Evolutionary conservation across 257 asterid genomes (phyloP).

Genomic region (Agastache rugosa): DNA sequence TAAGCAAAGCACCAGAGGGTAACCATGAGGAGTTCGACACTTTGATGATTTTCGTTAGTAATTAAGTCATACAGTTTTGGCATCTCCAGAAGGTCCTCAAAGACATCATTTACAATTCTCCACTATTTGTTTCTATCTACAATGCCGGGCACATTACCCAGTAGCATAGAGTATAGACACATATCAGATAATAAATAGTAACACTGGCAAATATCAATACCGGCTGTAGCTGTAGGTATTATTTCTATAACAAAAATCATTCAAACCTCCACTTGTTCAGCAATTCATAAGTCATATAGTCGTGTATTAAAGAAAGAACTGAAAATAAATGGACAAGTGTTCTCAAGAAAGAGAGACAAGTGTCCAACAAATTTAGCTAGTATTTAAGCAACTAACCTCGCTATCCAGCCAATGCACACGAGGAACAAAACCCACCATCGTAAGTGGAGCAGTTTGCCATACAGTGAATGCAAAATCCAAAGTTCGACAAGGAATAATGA

Average conservation of each 20-base stretch:
- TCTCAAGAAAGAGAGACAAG: neutral
- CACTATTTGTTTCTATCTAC: neutral
- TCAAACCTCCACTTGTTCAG: neutral
- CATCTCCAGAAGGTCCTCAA: neutral
- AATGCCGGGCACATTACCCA: neutral
- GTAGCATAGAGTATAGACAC: neutral
- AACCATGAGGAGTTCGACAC: neutral
- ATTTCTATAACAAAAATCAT: neutral
- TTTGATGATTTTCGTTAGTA: neutral
- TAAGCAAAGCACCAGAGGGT: neutral
- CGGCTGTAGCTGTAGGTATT: neutral
- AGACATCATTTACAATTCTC: neutral
- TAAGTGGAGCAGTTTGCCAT: conserved; percentile 67
- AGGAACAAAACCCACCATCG: conserved; percentile 78
- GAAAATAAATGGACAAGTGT: neutral
- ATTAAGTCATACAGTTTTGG: no score
- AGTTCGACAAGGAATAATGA: conserved; percentile 62
- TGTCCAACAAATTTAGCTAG: no score
- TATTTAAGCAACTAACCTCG: conserved; percentile 46
- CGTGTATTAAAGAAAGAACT: neutral
- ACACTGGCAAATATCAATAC: neutral
- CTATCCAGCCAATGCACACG: conserved; percentile 65
- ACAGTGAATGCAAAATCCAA: conserved; percentile 65
- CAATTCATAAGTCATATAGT: neutral
- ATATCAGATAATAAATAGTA: neutral